Base-by-base conservation (phyloP, 768 basidiomycete genomes). In the Serendipita indica region DNA sequence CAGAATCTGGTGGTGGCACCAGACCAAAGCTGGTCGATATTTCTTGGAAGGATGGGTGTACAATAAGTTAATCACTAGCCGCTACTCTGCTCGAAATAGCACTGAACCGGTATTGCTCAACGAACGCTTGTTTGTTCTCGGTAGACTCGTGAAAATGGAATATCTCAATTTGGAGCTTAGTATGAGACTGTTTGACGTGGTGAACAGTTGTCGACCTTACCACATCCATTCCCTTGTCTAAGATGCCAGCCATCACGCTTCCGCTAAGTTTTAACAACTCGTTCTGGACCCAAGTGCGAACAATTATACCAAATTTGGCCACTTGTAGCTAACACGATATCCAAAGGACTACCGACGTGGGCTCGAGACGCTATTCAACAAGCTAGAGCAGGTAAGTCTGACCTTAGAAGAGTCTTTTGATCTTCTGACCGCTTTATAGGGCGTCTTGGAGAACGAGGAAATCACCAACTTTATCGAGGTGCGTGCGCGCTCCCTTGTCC, bases 211-310 rank as follows among this genome's bases (percentile, higher is more conserved):
- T 54, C 30, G 49, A 54, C 49, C 49, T 33, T 16, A 54, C 49
- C 30, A 18, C 7, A 22, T 28, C 35, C 33, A 32, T 35, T 7
- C 16, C 18, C n/a, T n/a, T 12, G 20, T 30, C 13, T 46, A 64
- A 30, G 28, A 92, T 93, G 91, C 85, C 89, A 62, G 85, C 89
- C 63, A 73, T 94, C 62, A 87, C 89, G 41, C 80, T 93, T 66
- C 91, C 91, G n/a, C 75, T 89, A 60, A 79, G 79, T 14, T 96
- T 96, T 69, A 81, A 77, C 59, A 93, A 94, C 69, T 92, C 90
- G 30, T 96, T 96, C 74, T 96, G 92, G 92, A 80, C 90, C 14
- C 62, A 63, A 39, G 39, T 46, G 14, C 14, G 20, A 34, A 16
- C 30, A 14, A 7, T 49, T 22, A 10, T n/a, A n/a, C n/a, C 13